Conservation (phyloP, 148 eudicot species). For the Mesembryanthemum crystallinum region DNA sequence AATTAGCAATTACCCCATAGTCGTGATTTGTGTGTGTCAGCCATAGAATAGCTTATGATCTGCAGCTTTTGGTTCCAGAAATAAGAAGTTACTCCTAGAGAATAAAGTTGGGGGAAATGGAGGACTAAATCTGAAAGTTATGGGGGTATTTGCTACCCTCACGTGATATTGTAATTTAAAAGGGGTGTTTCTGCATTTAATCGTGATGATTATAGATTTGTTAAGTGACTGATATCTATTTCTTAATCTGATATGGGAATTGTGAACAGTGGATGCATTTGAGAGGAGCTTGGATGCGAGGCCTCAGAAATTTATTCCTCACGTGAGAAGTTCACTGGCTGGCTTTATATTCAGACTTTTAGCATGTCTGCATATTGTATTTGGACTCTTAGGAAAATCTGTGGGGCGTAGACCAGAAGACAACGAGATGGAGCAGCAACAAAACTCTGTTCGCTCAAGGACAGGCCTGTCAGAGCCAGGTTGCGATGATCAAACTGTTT, state of each 20-base stretch:
- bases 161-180: background rate
- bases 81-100: background rate
- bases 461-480: conserved; percentile 31
- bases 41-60: background rate
- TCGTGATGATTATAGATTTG: background rate
- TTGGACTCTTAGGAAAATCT: conserved; percentile 37
- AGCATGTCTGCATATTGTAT: conserved; percentile 45
- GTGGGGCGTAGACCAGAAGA: conserved; percentile 33
- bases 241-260: conserved; percentile 17
- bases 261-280: conserved; percentile 24
- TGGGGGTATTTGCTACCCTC: background rate
- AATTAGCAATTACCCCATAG: too few species aligned
- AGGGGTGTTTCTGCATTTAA: too few species aligned
- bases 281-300: conserved; percentile 29
- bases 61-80: background rate
- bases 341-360: conserved; percentile 45
- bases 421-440: conserved; percentile 28
- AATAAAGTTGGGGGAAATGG: background rate
- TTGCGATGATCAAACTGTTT: conserved; percentile 27
- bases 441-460: conserved; percentile 17
- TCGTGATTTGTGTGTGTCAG: background rate
- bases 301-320: conserved; percentile 22
- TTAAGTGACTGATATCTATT: background rate
- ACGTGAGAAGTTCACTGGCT: conserved; percentile 34
- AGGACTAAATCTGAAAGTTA: background rate